Base-by-base conservation (phyloP, 2,329 filamentous ascomycete genomes). In the Stachybotrys chlorohalonatus region DNA sequence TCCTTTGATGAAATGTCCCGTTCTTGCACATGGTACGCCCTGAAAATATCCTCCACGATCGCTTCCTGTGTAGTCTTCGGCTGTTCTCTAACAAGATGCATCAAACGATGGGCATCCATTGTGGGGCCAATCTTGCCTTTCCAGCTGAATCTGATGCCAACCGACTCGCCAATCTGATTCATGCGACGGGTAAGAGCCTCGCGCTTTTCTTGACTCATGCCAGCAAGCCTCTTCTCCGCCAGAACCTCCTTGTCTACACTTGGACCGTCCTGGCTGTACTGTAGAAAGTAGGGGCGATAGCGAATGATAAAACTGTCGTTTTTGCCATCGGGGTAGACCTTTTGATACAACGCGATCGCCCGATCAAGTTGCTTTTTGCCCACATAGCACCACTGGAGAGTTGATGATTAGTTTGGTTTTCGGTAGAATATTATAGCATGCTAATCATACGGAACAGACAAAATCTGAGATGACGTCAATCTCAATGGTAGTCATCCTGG, bases 201-300 rank as follows among this genome's bases (percentile, higher is more conserved):
- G 5, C 65, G 63, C 47, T 65, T 62, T 30, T 66, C 62, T 8
- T 61, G 58, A 1, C 49, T 60, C 50, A 67, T 62, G 42, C 59
- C 56, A 11, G 54, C 56, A 13, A 66, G 58, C 46, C 61, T 64
- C 7, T 52, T 57, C 32, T 64, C 56, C 1, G 62, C 57, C 0
- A 67, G 52, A 1, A 59, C 58, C 36, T 52, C 48, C 45, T 64
- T 62, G 42, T 62, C 53, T 11, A 68, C 56, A 52, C 63, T 65
- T 11, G 60, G 52, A 3, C 60, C 49, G 1, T 56, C 56, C 1
- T 63, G 57, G 13, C 60, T 58, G 16, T 66, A 60, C 58, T 70
- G 63, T 4, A 75, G 63, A 51, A 73, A 73, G 59, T 68, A 75
- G 0, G 71, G 70, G 6, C 58, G 58, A 64, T 68, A 75, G n/a